Evolutionary conservation across 345 rosid species (phyloP), one percentile per base, ranked within the genome.

Genomic region (Euphorbia pulcherrima): DNA sequence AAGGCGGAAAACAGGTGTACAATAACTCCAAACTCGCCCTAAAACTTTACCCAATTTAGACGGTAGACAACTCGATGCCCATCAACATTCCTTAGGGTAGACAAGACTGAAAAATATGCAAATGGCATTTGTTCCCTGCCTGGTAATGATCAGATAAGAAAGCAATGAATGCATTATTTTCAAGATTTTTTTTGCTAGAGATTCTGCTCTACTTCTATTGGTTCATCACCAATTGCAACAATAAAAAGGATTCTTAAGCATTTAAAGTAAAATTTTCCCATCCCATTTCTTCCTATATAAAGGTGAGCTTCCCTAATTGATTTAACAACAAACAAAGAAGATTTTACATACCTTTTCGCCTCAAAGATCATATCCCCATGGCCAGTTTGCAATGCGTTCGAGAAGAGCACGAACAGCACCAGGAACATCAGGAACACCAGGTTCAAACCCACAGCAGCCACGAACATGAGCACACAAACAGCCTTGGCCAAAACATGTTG

Each of bases 201-300:
- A 53, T 55, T 28, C 60, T 55, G 16, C 1, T 44, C 50, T 44
- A 44, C 50, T 18, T 6, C 13, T 44, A 10, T 23, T 24, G 33
- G 18, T 35, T 35, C 33, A 55, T 55, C 33, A 55, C 6, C 24
- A 50, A 5, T 2, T 17, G 20, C 18, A 0, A 11, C n/a, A n/a
- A n/a, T n/a, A 44, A 68, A 57, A 64, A 55, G 58, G 55, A 58
- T 46, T 57, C 71, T 9, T 39, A 55, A 62, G 1, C 18, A 17
- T 51, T 10, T 54, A 54, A 54, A 54, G 26, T 23, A 12, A 54
- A 54, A 26, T 29, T 23, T 23, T 54, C 59, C 16, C 59, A 55
- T n/a, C 30, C 3, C 13, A 30, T 27, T 14, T 28, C 47, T 52
- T 13, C 30, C 68, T 48, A 33, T 65, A n/a, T 35, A 60, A 20